These are phyloP conservation scores for Selaginella tamariscina DNA, from an alignment of 75 land plant species.

Conservation along the genomic window DNA sequence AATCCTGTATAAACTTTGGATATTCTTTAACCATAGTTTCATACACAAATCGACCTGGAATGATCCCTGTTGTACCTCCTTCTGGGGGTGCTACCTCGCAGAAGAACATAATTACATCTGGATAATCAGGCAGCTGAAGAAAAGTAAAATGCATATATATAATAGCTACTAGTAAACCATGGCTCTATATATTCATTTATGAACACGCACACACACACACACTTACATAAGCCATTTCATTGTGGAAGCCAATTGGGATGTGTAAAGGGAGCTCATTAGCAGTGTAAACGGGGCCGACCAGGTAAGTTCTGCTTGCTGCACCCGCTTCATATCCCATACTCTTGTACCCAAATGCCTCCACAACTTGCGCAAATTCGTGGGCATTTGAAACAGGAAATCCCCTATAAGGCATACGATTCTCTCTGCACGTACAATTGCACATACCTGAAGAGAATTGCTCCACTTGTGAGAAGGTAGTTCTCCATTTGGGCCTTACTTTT, in stretches of 20 bases:
- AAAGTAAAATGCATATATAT: neutral
- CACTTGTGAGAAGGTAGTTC: neutral
- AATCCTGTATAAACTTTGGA: neutral
- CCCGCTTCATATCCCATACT: neutral
- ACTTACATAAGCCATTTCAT: neutral
- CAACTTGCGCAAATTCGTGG: neutral
- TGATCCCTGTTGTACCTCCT: neutral
- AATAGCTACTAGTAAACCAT: neutral
- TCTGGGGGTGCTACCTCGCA: constrained; percentile 6
- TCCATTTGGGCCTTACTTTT: neutral
- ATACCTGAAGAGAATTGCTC: neutral
- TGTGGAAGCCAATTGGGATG: neutral
- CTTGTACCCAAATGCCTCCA: neutral
- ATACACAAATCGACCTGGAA: neutral
- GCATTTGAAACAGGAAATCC: neutral
- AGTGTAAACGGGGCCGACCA: neutral
- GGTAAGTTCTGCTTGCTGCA: neutral
- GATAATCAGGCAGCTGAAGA: neutral
- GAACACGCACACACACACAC: neutral
- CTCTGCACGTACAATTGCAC: too few species aligned
- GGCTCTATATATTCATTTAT: neutral
- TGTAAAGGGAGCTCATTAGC: neutral
- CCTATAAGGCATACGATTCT: too few species aligned
- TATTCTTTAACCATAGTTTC: neutral
- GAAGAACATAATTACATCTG: constrained; percentile 3